phyloP scores from a whole-genome alignment of 208 protist genomes.

The Acanthamoeba triangularis region DNA sequence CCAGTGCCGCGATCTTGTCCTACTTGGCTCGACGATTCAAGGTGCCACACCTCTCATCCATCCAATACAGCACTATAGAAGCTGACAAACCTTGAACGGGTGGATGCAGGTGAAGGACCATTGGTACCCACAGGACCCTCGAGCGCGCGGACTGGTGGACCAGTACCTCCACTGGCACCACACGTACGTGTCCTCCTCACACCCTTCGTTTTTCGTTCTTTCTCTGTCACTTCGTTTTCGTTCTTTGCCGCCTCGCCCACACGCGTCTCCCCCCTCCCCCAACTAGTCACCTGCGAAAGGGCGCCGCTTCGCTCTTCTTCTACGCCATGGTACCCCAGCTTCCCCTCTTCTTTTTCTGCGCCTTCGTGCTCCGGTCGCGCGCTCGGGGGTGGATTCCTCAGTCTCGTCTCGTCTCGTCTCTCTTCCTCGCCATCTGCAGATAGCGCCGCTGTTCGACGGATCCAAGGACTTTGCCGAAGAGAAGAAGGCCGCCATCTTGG shows the following conservation, averaged over 20 bases:
- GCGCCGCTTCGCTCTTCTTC: constrained; percentile 19
- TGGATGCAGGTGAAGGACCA: neutral
- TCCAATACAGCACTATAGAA: no score
- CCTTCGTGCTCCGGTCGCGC: neutral
- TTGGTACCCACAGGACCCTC: constrained; percentile 11
- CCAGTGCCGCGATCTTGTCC: neutral
- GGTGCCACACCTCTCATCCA: neutral
- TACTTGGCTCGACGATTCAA: constrained; percentile 35
- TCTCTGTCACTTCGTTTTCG: neutral
- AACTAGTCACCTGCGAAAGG: constrained; percentile 18
- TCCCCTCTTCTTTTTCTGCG: neutral
- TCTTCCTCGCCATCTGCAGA: neutral
- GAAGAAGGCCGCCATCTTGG: constrained; percentile 12
- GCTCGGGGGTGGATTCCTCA: neutral
- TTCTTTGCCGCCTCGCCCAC: neutral
- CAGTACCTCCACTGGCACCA: constrained; percentile 45
- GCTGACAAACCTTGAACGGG: neutral
- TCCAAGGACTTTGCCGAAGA: constrained; percentile 7
- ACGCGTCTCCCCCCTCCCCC: neutral
- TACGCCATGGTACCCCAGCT: neutral
- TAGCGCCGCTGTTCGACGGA: constrained; percentile 10
- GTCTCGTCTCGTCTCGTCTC: neutral
- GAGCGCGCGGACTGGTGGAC: neutral
- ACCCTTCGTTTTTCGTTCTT: neutral
- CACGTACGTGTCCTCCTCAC: neutral